These are phyloP conservation scores for Chlorella variabilis DNA, from an alignment of 163 green algal genomes.

Conservation along the genomic window DNA sequence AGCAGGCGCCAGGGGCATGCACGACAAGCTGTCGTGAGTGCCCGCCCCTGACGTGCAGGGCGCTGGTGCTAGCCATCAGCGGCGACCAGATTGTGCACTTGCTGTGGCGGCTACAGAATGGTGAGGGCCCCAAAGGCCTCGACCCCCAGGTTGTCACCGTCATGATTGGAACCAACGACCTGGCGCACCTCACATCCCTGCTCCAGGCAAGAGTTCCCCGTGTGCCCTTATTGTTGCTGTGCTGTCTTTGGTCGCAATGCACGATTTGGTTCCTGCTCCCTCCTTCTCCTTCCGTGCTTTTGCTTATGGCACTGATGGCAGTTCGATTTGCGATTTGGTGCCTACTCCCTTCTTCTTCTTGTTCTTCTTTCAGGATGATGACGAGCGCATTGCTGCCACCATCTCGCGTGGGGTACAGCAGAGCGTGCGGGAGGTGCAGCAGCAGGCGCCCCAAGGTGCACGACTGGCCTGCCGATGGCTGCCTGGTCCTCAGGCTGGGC, in stretches of 20 bases:
- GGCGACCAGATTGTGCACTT: constrained; percentile 26
- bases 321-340: too few relatives aligned
- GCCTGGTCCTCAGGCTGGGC: background rate
- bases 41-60: too few relatives aligned
- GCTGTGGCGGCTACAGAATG: constrained; percentile 30
- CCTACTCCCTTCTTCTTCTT: background rate
- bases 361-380: background rate
- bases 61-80: background rate
- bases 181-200: background rate
- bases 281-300: too few relatives aligned
- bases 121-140: constrained; percentile 9
- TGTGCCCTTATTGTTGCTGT: background rate
- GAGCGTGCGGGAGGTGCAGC: constrained; percentile 12
- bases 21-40: background rate
- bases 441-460: constrained; percentile 20
- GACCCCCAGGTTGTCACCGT: background rate
- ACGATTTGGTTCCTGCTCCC: too few relatives aligned
- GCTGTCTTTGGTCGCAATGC: too few relatives aligned
- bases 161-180: constrained; percentile 32
- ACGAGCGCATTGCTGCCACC: background rate
- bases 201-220: background rate
- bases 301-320: too few relatives aligned
- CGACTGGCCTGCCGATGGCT: background rate
- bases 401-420: background rate
- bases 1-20: too few relatives aligned